These are phyloP conservation scores for Brassica carinata DNA, from an alignment of 345 rosid species.

Conservation along the genomic window DNA sequence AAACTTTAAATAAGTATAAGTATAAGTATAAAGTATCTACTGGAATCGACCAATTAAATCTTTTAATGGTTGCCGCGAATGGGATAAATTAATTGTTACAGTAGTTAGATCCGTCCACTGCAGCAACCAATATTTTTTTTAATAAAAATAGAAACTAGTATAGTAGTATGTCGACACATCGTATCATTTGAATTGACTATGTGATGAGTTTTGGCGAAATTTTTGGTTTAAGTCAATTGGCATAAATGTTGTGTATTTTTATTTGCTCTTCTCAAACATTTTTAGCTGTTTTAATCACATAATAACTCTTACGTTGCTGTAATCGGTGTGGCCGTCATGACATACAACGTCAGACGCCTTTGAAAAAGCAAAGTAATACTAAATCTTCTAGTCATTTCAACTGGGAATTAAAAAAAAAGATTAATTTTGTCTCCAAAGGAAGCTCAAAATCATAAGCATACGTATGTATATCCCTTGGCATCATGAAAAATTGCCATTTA, in stretches of 20 bases:
- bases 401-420: background rate
- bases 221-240: background rate
- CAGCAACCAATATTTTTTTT: background rate
- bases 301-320: background rate
- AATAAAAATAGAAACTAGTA: too few relatives aligned
- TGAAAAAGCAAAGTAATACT: background rate
- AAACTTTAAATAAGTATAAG: background rate
- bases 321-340: conserved; percentile 21
- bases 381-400: background rate
- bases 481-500: conserved; percentile 33
- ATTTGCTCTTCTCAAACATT: background rate
- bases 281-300: background rate
- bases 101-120: background rate
- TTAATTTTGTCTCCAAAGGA: background rate
- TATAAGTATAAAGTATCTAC: background rate
- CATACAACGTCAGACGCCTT: conserved; percentile 4
- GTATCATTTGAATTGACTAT: background rate
- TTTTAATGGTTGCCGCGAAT: background rate
- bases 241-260: background rate
- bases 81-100: background rate
- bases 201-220: background rate
- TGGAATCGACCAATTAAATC: background rate
- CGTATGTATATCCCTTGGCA: conserved; percentile 14
- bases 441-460: conserved; percentile 2
- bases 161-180: background rate